Conservation (phyloP, 257 asterid species). For the Primulina eburnea region DNA sequence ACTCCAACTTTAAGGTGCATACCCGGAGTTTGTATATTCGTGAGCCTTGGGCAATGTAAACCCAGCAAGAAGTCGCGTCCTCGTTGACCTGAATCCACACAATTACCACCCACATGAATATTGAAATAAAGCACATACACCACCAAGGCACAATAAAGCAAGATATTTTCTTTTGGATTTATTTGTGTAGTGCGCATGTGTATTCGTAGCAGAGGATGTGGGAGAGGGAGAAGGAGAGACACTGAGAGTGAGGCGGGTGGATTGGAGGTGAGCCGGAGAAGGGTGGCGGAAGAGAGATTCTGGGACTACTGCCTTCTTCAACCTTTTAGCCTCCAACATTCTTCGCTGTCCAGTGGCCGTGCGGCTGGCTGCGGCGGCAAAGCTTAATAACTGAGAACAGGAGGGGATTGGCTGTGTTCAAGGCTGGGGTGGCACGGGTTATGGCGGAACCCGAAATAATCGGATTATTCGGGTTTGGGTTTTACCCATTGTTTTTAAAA, state of each 20-base stretch:
- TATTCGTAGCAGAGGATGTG: no score
- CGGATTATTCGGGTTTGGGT: no score
- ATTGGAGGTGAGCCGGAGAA: conserved; percentile 74
- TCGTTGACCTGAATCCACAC: conserved; percentile 46
- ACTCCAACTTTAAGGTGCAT: conserved; percentile 13
- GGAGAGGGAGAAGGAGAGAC: conserved; percentile 25
- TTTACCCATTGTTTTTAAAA: no score
- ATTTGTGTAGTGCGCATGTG: not conserved
- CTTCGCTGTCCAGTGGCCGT: conserved; percentile 12
- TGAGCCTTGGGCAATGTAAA: conserved; percentile 78
- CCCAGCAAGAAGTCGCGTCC: conserved; percentile 63
- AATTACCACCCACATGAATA: not conserved
- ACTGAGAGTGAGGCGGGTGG: conserved; percentile 85
- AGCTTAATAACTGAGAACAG: no score
- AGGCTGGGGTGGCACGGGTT: no score
- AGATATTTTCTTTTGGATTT: not conserved
- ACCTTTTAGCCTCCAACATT: conserved; percentile 74
- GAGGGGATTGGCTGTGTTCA: no score
- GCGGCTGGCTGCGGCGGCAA: no score
- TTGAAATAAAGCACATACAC: not conserved
- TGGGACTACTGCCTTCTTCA: conserved; percentile 72
- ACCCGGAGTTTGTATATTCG: conserved; percentile 63
- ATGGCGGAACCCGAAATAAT: no score
- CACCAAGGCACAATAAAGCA: not conserved
- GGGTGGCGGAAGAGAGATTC: conserved; percentile 61